A percentile compares a stretch with the other conserved stretches of the same genome.
phyloP scores from a whole-genome alignment of 2,329 filamentous ascomycete genomes.

The Pseudocercospora pini-densiflorae region DNA sequence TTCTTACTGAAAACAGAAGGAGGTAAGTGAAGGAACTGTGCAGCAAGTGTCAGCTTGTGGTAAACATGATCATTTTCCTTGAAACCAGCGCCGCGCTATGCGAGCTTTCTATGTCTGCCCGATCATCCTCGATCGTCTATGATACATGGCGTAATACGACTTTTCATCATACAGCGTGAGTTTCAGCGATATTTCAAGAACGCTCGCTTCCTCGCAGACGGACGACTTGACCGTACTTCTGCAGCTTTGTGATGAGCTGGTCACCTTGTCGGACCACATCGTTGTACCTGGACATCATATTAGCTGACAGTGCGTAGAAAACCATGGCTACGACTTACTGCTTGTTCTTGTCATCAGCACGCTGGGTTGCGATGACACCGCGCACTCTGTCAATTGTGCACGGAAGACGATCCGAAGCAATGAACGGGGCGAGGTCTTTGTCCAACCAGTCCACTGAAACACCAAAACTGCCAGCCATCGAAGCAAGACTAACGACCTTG shows the following conservation, averaged over 20 bases:
- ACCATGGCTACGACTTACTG: slow-evolving; percentile 57
- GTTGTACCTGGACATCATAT: slow-evolving; percentile 64
- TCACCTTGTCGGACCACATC: slow-evolving; percentile 98
- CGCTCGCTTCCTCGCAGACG: slow-evolving; percentile 92
- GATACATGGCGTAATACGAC: slow-evolving; percentile 13
- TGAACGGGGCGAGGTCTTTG: slow-evolving; percentile 94
- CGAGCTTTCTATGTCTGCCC: slow-evolving; percentile 14
- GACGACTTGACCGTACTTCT: slow-evolving; percentile 98
- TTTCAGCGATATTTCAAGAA: slow-evolving; percentile 55
- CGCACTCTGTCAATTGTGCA: slow-evolving; percentile 98
- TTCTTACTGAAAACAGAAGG: not conserved
- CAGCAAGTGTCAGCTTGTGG: not conserved
- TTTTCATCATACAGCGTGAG: slow-evolving; percentile 6
- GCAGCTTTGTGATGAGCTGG: slow-evolving; percentile 96
- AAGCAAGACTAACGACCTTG: slow-evolving; percentile 92
- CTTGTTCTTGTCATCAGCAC: slow-evolving; percentile 99
- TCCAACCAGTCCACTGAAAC: slow-evolving; percentile 97
- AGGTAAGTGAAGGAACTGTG: not conserved
- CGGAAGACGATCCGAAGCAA: slow-evolving; percentile 88
- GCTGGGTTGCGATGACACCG: slow-evolving; percentile 96
- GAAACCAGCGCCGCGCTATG: slow-evolving; percentile 19
- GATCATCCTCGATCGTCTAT: slow-evolving; percentile 13
- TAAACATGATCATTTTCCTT: slow-evolving; percentile 2
- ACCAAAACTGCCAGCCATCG: slow-evolving; percentile 97
- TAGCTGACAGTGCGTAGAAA: not conserved